Evolutionary conservation across 75 land plant genomes (phyloP).

Genomic region (Pinus tabuliformis): DNA sequence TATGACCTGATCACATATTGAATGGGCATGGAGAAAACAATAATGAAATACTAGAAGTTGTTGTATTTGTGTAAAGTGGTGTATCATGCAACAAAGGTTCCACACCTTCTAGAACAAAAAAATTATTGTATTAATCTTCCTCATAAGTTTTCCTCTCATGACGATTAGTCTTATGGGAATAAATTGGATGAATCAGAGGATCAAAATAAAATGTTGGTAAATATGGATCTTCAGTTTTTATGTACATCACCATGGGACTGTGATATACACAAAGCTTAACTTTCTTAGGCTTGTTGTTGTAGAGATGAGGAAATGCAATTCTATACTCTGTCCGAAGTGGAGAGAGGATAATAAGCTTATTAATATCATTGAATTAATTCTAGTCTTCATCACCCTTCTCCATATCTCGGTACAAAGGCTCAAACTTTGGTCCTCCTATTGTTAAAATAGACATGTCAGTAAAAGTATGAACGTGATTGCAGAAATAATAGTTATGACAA

Average conservation of each 20-base stretch:
- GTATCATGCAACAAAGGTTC: constrained; percentile 73
- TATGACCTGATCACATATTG: constrained; percentile 97
- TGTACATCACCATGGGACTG: constrained; percentile 98
- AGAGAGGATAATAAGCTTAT: constrained; percentile 94
- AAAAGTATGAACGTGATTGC: not conserved
- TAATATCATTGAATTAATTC: constrained; percentile 99
- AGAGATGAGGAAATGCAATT: constrained; percentile 96
- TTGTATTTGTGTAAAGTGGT: constrained; percentile 92
- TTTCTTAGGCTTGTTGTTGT: constrained; percentile 95
- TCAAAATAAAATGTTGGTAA: constrained; percentile 98
- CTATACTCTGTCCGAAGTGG: constrained; percentile 93
- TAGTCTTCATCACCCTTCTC: constrained; percentile 99
- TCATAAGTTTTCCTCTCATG: constrained; percentile 54
- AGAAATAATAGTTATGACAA: not conserved
- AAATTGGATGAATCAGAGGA: constrained; percentile 93
- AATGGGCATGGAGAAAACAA: constrained; percentile 98
- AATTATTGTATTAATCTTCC: constrained; percentile 82
- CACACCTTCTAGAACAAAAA: constrained; percentile 83
- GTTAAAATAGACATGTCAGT: not conserved
- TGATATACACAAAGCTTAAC: constrained; percentile 90
- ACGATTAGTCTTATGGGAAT: constrained; percentile 42
- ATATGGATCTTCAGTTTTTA: constrained; percentile 97
- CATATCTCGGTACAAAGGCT: constrained; percentile 98
- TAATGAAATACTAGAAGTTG: constrained; percentile 94
- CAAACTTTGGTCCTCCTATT: constrained; percentile 98